phyloP scores from a whole-genome alignment of 208 protist species.

The Tritrichomonas musculus region DNA sequence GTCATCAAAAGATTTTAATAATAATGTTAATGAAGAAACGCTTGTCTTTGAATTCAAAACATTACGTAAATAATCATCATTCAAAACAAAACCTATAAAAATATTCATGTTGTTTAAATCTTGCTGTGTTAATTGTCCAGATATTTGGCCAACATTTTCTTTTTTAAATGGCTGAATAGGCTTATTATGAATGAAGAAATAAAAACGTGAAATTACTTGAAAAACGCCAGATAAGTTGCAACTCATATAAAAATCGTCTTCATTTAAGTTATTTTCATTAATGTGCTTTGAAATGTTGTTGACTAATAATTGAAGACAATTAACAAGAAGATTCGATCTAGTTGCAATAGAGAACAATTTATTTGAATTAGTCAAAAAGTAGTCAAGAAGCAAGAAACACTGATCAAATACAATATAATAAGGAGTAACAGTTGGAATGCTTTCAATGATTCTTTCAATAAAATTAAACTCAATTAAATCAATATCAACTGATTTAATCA shows the following conservation, averaged over 20 bases:
- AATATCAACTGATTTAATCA: background rate
- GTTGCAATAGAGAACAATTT: background rate
- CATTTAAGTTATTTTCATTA: background rate
- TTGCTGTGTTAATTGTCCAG: too few relatives aligned
- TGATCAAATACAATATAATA: background rate
- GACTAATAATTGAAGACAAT: background rate
- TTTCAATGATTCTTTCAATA: background rate
- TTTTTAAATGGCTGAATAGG: background rate
- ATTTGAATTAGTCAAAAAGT: background rate
- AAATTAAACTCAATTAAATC: background rate
- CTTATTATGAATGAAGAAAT: background rate
- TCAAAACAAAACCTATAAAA: background rate
- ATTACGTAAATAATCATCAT: too few relatives aligned
- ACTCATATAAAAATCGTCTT: background rate
- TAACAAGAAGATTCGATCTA: background rate
- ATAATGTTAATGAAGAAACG: too few relatives aligned
- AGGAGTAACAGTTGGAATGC: background rate
- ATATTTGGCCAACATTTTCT: too few relatives aligned
- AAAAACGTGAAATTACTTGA: background rate
- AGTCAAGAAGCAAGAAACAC: background rate
- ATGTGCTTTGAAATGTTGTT: background rate
- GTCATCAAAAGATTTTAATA: too few relatives aligned
- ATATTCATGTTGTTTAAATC: too few relatives aligned
- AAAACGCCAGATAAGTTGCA: background rate
- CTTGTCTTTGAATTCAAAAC: too few relatives aligned